A percentile compares a stretch with the other conserved stretches of the same genome.
phyloP scores from a whole-genome alignment of 2,329 filamentous ascomycete genomes.

The Diaporthe amygdali region DNA sequence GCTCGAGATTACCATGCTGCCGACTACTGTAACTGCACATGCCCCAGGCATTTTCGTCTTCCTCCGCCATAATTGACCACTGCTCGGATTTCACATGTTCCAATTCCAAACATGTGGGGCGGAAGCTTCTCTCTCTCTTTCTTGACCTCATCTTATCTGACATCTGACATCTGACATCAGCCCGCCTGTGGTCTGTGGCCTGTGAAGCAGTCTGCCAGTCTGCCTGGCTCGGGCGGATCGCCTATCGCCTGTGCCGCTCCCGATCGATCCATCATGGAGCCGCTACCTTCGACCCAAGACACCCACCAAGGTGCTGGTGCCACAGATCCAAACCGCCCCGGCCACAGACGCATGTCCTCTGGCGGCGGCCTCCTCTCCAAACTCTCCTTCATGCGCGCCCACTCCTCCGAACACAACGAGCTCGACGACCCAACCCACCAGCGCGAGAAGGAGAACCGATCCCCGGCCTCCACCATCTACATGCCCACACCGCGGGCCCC shows the following conservation, averaged over 20 bases:
- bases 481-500: conserved; percentile 37
- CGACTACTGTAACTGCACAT: not conserved
- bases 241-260: conserved; percentile 4
- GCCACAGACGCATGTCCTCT: conserved; percentile 52
- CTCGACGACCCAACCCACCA: conserved; percentile 24
- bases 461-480: conserved; percentile 22
- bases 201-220: conserved; percentile 23
- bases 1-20: not conserved
- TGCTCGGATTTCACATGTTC: not conserved
- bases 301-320: conserved; percentile 8
- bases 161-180: conserved; percentile 18
- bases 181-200: not conserved
- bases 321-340: conserved; percentile 4
- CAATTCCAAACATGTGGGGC: conserved; percentile 17
- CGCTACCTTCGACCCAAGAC: conserved; percentile 14
- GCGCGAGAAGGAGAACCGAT: conserved; percentile 16
- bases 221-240: conserved; percentile 11
- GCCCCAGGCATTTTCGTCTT: conserved; percentile 10
- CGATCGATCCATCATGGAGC: conserved; percentile 21
- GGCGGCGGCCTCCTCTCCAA: conserved; percentile 66
- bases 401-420: conserved; percentile 28
- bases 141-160: conserved; percentile 11
- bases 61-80: not conserved
- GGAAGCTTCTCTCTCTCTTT: not conserved
- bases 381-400: conserved; percentile 69